Percentiles rank a stretch among this genome's conserved stretches.
Conservation (phyloP, 768 basidiomycete species). For the Holtermannia corniformis region DNA sequence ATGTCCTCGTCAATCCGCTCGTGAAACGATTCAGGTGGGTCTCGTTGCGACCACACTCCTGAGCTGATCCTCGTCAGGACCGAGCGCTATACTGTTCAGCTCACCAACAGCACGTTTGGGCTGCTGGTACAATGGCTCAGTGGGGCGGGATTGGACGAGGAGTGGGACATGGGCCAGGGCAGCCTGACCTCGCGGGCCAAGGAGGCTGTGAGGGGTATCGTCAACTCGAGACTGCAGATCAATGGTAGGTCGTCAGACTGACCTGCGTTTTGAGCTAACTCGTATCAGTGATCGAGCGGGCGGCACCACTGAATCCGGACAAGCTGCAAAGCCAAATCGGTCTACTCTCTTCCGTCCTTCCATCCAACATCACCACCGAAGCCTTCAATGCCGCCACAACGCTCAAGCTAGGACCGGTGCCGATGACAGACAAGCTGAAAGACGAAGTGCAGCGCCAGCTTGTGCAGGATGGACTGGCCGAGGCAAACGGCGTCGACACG, state of each 20-base stretch:
- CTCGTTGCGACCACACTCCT: not conserved
- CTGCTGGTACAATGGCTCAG: slow-evolving; percentile 93
- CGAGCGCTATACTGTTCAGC: slow-evolving; percentile 80
- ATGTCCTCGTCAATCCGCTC: slow-evolving; percentile 71
- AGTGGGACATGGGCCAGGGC: slow-evolving; percentile 66
- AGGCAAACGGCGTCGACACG: slow-evolving; percentile 1
- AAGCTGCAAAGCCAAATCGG: slow-evolving; percentile 43
- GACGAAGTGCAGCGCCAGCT: slow-evolving; percentile 69
- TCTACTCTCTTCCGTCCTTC: slow-evolving; percentile 65
- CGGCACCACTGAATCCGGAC: slow-evolving; percentile 17
- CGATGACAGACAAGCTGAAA: slow-evolving; percentile 67
- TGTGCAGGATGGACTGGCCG: slow-evolving; percentile 52
- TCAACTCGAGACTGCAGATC: slow-evolving; percentile 85
- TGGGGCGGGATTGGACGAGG: slow-evolving; percentile 63
- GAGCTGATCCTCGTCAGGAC: slow-evolving; percentile 6
- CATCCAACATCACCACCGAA: slow-evolving; percentile 49
- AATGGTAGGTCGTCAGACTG: slow-evolving; percentile 53
- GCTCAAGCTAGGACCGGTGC: slow-evolving; percentile 75
- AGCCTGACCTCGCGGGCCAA: slow-evolving; percentile 78
- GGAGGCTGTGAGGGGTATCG: slow-evolving; percentile 81
- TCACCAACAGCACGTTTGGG: slow-evolving; percentile 84
- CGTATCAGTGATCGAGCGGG: slow-evolving; percentile 17
- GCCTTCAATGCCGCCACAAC: slow-evolving; percentile 64
- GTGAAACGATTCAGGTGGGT: slow-evolving; percentile 65
- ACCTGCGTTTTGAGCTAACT: slow-evolving; percentile 4